Evolutionary conservation across 371 early-diverging fungal species (phyloP).

Genomic region (Apophysomyces ossiformis): DNA sequence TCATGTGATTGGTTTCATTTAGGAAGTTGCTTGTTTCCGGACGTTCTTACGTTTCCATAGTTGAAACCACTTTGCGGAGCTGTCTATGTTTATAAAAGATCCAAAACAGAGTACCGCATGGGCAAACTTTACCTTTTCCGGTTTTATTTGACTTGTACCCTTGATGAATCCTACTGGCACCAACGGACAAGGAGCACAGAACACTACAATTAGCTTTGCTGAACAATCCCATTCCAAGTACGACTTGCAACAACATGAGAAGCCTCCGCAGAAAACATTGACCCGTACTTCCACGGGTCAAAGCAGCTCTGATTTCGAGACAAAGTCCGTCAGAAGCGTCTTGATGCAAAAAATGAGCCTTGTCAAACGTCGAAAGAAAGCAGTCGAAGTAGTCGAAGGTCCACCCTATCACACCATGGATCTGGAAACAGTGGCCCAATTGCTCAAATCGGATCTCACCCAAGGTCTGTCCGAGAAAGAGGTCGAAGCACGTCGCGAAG

Average conservation of each 20-base stretch:
- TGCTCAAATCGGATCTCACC: conserved; percentile 60
- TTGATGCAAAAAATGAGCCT: conserved; percentile 41
- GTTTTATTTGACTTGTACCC: background rate
- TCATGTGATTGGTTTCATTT: conserved; percentile 9
- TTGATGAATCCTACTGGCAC: conserved; percentile 12
- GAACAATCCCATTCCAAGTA: conserved; percentile 17
- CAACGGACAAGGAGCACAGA: conserved; percentile 14
- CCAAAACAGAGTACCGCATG: background rate
- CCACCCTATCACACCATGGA: conserved; percentile 64
- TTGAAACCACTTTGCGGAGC: conserved; percentile 4
- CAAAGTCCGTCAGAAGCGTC: conserved; percentile 42
- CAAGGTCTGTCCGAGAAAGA: conserved; percentile 65
- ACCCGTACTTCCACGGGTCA: conserved; percentile 36
- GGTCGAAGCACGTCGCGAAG: conserved; percentile 52
- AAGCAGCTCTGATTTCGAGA: conserved; percentile 38
- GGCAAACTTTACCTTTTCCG: conserved; percentile 8
- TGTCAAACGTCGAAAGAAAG: conserved; percentile 35
- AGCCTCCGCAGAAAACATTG: conserved; percentile 34
- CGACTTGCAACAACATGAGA: conserved; percentile 27
- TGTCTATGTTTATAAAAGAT: conserved; percentile 3
- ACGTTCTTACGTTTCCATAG: conserved; percentile 5
- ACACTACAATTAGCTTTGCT: conserved; percentile 33
- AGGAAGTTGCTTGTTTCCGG: background rate
- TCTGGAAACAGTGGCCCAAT: conserved; percentile 55
- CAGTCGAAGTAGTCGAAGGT: conserved; percentile 36